Evolutionary conservation across 129 eudicot species (phyloP).

Genomic region (Erigeron canadensis): DNA sequence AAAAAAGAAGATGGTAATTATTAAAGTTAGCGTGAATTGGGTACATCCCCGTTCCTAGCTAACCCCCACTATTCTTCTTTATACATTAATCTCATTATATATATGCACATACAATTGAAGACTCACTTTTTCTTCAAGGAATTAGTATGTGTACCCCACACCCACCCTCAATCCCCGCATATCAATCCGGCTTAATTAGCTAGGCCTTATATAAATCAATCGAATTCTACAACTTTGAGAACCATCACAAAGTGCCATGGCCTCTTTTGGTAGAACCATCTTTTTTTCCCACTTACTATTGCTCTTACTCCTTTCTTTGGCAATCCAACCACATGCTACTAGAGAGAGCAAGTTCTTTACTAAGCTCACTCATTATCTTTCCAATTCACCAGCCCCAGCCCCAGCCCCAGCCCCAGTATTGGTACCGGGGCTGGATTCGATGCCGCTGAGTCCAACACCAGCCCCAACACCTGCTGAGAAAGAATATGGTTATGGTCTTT

Average conservation of each 20-base stretch:
- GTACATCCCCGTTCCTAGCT: constrained; percentile 25
- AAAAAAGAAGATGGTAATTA: background rate
- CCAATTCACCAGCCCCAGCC: constrained; percentile 18
- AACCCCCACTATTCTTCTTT: background rate
- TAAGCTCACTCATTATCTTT: constrained; percentile 32
- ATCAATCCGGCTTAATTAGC: constrained; percentile 26
- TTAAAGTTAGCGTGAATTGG: constrained; percentile 28
- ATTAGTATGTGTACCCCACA: constrained; percentile 7
- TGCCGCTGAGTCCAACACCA: constrained; percentile 29
- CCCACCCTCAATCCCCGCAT: constrained; percentile 52
- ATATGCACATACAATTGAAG: constrained; percentile 32
- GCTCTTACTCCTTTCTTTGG: constrained; percentile 19
- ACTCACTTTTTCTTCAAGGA: no score
- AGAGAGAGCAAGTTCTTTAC: constrained; percentile 60
- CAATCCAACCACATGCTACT: constrained; percentile 51
- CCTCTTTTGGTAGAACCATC: constrained; percentile 31
- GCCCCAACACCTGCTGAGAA: constrained; percentile 36
- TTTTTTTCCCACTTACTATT: constrained; percentile 37
- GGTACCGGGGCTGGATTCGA: constrained; percentile 6
- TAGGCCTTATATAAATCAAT: constrained; percentile 18
- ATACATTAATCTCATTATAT: constrained; percentile 28
- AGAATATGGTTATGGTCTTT: constrained; percentile 54
- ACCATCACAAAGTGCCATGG: constrained; percentile 40
- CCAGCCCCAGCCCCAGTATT: constrained; percentile 18
- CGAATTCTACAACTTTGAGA: constrained; percentile 3